Percentiles rank a stretch among this genome's conserved stretches.
phyloP scores from a whole-genome alignment of 176 grass and related monocot genomes.

The Oryza nivara region DNA sequence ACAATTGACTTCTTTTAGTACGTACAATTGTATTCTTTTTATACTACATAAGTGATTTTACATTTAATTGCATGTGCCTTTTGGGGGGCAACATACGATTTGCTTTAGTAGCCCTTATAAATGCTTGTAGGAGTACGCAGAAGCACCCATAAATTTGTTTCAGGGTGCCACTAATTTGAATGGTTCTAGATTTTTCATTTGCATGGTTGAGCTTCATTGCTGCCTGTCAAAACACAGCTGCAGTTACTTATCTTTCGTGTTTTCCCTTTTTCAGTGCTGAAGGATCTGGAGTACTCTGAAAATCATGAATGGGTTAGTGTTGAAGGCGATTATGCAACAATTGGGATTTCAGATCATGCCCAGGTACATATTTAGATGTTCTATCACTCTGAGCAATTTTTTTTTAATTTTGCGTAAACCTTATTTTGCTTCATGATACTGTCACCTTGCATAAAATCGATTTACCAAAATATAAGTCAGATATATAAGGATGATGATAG shows the following conservation, averaged over 20 bases:
- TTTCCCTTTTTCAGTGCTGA: constrained; percentile 60
- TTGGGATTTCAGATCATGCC: constrained; percentile 95
- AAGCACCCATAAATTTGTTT: neutral
- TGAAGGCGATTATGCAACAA: constrained; percentile 72
- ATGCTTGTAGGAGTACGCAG: neutral
- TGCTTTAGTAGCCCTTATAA: too few relatives aligned
- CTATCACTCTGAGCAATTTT: neutral
- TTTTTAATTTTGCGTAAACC: neutral
- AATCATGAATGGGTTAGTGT: constrained; percentile 95
- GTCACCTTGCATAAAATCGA: too few relatives aligned
- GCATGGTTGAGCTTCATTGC: neutral
- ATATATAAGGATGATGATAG: too few relatives aligned
- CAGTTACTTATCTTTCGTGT: constrained; percentile 13
- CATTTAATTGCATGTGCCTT: too few relatives aligned
- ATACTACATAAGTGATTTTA: too few relatives aligned
- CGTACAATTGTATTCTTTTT: too few relatives aligned
- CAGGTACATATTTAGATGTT: constrained; percentile 51
- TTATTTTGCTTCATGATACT: too few relatives aligned
- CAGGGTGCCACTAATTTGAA: neutral
- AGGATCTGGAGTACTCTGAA: constrained; percentile 90
- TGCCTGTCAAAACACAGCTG: neutral
- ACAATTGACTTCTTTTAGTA: too few relatives aligned
- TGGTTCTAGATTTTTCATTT: neutral
- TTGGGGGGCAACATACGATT: too few relatives aligned
- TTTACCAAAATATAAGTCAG: too few relatives aligned